A percentile compares a stretch with the other conserved stretches of the same genome.
Evolutionary conservation across 805 yeast species (phyloP).

Genomic region (Candida verbasci): DNA sequence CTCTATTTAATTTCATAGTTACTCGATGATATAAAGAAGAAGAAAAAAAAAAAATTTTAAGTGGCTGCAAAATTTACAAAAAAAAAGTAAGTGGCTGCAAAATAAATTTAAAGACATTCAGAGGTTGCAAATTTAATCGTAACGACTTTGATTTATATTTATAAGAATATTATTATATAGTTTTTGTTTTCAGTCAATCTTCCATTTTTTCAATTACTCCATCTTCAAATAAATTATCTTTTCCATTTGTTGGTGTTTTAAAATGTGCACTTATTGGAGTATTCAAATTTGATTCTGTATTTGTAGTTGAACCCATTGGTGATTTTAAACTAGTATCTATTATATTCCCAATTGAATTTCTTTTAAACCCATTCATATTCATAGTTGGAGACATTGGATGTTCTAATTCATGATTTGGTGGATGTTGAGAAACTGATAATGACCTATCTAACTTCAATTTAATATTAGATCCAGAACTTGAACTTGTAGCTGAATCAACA

Average conservation of each 20-base stretch:
- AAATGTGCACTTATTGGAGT: slow-evolving; percentile 1
- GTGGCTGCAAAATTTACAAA: too few species aligned
- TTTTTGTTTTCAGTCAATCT: slow-evolving; percentile 1
- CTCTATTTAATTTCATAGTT: slow-evolving; percentile 6
- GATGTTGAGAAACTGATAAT: slow-evolving; percentile 42
- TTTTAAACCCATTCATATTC: not conserved
- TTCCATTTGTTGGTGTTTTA: not conserved
- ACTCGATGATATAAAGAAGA: slow-evolving; percentile 5
- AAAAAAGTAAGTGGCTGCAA: too few species aligned
- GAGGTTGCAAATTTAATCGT: not conserved
- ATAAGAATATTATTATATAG: too few species aligned
- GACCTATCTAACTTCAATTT: slow-evolving; percentile 22
- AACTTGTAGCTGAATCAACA: not conserved
- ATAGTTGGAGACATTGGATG: slow-evolving; percentile 4
- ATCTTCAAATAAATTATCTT: slow-evolving; percentile 7
- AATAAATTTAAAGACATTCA: too few species aligned
- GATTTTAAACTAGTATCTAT: slow-evolving; percentile 1
- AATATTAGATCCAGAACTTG: not conserved
- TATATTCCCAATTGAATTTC: not conserved
- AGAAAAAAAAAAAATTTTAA: not conserved
- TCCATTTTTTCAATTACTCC: slow-evolving; percentile 12
- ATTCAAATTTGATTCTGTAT: too few species aligned
- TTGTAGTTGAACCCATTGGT: not conserved
- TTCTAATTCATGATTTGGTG: slow-evolving; percentile 27
- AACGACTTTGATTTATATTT: not conserved